A percentile compares a stretch with the other conserved stretches of the same genome.
Conservation (phyloP, 1,284 basidiomycete genomes). For the Fomitopsis betulina region DNA sequence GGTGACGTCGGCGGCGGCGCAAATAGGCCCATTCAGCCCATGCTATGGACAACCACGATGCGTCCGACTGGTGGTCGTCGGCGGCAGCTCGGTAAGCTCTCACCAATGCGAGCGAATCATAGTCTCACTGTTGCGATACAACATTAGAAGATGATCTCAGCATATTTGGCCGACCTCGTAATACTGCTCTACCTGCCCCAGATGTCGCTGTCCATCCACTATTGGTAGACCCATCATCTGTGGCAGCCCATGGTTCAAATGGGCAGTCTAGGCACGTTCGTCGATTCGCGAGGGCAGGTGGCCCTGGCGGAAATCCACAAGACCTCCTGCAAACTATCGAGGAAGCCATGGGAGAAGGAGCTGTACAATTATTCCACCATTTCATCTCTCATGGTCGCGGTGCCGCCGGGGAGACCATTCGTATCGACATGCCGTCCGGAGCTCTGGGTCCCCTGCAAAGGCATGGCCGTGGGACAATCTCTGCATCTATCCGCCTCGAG, state of each 20-base stretch:
- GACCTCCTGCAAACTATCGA: constrained; percentile 80
- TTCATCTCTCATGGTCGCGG: constrained; percentile 57
- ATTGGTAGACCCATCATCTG: constrained; percentile 58
- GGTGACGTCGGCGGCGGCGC: constrained; percentile 18
- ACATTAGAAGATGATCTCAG: constrained; percentile 46
- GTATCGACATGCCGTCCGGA: constrained; percentile 65
- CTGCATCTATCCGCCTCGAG: constrained; percentile 60
- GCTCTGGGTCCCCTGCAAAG: constrained; percentile 51
- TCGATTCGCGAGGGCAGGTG: constrained; percentile 47
- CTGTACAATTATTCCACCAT: constrained; percentile 81
- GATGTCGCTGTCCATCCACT: constrained; percentile 81
- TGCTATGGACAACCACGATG: constrained; percentile 39
- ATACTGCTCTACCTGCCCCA: constrained; percentile 40
- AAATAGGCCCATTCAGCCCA: constrained; percentile 39
- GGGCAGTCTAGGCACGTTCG: constrained; percentile 48
- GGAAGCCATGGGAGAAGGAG: constrained; percentile 77
- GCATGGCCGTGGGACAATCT: constrained; percentile 41
- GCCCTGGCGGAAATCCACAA: constrained; percentile 43
- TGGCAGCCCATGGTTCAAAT: constrained; percentile 37
- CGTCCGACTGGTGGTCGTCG: constrained; percentile 40
- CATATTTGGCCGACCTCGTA: constrained; percentile 60
- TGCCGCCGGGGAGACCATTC: constrained; percentile 57
- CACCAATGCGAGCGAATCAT: constrained; percentile 3
- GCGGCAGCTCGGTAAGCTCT: constrained; percentile 42
- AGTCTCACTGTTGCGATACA: not conserved